Conservation (phyloP, 129 eudicot genomes). For the Silybum marianum region DNA sequence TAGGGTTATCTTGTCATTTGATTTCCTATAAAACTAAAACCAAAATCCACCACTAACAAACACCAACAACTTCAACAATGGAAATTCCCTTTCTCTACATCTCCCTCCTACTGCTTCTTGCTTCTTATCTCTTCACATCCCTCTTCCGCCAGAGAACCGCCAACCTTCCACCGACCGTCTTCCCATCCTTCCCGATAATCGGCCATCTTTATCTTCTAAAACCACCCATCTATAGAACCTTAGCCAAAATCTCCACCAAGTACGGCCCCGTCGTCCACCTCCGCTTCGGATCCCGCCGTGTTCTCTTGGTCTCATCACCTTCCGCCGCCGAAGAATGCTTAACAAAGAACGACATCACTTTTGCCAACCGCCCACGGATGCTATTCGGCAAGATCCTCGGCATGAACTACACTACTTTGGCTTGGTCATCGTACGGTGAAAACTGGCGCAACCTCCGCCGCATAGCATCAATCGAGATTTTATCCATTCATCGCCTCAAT, state of each 20-base stretch:
- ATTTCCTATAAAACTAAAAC: background rate
- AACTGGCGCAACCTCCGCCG: slow-evolving; percentile 62
- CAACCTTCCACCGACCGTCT: slow-evolving; percentile 55
- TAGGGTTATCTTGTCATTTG: background rate
- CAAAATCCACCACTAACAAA: background rate
- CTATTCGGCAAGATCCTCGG: slow-evolving; percentile 61
- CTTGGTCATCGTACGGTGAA: slow-evolving; percentile 58
- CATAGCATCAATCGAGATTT: slow-evolving; percentile 40
- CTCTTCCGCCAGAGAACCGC: slow-evolving; percentile 26
- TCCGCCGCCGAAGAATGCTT: slow-evolving; percentile 72
- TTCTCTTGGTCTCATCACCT: slow-evolving; percentile 56
- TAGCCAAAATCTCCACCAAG: slow-evolving; percentile 39
- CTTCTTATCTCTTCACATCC: slow-evolving; percentile 33
- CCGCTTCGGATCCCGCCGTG: slow-evolving; percentile 52
- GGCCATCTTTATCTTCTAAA: slow-evolving; percentile 68
- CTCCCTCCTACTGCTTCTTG: slow-evolving; percentile 13
- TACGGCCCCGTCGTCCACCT: slow-evolving; percentile 57
- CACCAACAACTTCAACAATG: slow-evolving; percentile 15
- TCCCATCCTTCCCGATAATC: slow-evolving; percentile 43
- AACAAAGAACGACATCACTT: slow-evolving; percentile 49
- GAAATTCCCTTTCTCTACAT: slow-evolving; percentile 23
- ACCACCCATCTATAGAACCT: slow-evolving; percentile 39
- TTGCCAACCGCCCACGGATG: slow-evolving; percentile 62
- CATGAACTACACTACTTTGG: slow-evolving; percentile 42
- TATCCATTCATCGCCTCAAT: slow-evolving; percentile 45